Evolutionary conservation across 352 stramenopile genomes (phyloP).

Genomic region (Blastocystis sp.): DNA sequence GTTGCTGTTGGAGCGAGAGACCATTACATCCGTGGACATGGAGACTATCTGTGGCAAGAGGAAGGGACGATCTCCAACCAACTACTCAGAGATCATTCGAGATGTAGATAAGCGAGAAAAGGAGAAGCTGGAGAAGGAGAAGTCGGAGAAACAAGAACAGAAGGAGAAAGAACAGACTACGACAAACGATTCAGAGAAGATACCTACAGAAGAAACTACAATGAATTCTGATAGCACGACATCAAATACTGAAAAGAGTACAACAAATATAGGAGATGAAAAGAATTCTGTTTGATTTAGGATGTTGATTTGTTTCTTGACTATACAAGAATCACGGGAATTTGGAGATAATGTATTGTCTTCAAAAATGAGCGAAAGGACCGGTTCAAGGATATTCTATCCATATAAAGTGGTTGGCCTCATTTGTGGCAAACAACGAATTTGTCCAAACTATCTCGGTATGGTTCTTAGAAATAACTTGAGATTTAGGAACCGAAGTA

Average conservation of each 20-base stretch:
- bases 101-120: background rate
- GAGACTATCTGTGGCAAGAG: slow-evolving; percentile 41
- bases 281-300: slow-evolving; percentile 85
- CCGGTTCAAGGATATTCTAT: slow-evolving; percentile 51
- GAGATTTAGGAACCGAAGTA: slow-evolving; percentile 31
- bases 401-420: slow-evolving; percentile 43
- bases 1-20: slow-evolving; percentile 51
- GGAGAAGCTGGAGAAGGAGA: slow-evolving; percentile 21
- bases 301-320: slow-evolving; percentile 91
- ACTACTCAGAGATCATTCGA: slow-evolving; percentile 45
- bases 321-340: slow-evolving; percentile 85
- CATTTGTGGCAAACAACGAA: slow-evolving; percentile 22
- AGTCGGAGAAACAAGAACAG: background rate
- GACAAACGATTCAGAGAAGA: background rate
- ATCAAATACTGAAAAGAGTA: background rate
- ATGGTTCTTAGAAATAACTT: background rate
- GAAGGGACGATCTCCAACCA: background rate
- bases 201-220: background rate
- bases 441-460: slow-evolving; percentile 29
- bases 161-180: background rate
- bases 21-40: slow-evolving; percentile 50
- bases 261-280: slow-evolving; percentile 72
- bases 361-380: slow-evolving; percentile 57
- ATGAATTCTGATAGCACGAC: background rate
- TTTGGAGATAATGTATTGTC: slow-evolving; percentile 79